Conservation (phyloP, 441 rosid species). For the Pelargonium myrrhifolium region DNA sequence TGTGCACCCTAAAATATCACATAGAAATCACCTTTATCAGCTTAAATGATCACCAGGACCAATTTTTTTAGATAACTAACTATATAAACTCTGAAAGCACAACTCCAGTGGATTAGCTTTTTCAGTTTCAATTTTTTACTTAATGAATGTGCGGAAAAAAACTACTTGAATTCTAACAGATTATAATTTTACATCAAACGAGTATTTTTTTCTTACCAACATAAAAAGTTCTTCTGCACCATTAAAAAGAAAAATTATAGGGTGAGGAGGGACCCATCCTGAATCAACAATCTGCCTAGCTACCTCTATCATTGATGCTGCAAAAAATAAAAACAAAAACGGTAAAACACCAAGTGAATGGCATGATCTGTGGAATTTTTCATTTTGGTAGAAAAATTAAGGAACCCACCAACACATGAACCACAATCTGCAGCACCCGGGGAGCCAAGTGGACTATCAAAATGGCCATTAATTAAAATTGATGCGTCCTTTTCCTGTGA, state of each 20-base stretch:
- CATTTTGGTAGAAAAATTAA: conserved; percentile 16
- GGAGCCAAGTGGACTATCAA: conserved; percentile 83
- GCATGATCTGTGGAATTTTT: conserved; percentile 6
- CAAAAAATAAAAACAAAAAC: conserved; percentile 16
- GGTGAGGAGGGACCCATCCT: conserved; percentile 79
- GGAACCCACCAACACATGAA: conserved; percentile 82
- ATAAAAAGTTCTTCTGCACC: conserved; percentile 96
- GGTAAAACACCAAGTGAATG: conserved; percentile 6
- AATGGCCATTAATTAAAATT: conserved; percentile 89
- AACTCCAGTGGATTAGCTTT: conserved; percentile 10
- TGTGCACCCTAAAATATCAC: conserved; percentile 72
- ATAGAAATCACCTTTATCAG: conserved; percentile 16
- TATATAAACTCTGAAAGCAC: conserved; percentile 13
- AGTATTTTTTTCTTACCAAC: conserved; percentile 46
- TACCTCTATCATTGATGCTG: conserved; percentile 88
- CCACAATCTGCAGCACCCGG: conserved; percentile 99
- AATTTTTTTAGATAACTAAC: conserved; percentile 8
- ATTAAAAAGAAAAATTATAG: conserved; percentile 85
- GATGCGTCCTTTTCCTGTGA: conserved; percentile 63
- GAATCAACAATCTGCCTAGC: conserved; percentile 81
- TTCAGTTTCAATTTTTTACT: too few relatives aligned
- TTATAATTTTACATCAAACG: conserved; percentile 5
- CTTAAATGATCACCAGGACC: conserved; percentile 12
- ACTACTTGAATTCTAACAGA: neutral
- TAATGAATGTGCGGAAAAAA: neutral